Evolutionary conservation across 2,329 filamentous ascomycete species (phyloP), one percentile per base, ranked within the genome.

Genomic region (Septoria linicola): DNA sequence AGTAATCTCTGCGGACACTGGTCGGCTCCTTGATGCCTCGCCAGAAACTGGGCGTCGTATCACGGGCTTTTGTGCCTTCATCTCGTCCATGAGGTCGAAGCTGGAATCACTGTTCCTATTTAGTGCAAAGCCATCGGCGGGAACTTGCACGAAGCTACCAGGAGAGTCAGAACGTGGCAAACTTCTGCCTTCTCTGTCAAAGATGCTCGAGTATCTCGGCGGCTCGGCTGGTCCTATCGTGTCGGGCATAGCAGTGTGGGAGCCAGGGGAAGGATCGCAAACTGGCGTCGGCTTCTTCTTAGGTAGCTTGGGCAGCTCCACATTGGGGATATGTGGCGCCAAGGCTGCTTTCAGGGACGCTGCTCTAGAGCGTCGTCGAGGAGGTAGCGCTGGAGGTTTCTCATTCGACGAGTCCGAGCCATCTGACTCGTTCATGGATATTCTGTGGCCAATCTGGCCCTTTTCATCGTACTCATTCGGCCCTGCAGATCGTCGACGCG

Each of bases 151-250:
- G 43, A 72, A 70, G 35, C 65, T 71, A 4, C 64, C 53, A 4
- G 73, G 72, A 6, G 71, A 73, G 39, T 70, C 66, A 19, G 67
- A 67, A 10, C 66, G 57, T 3, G 54, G 32, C 27, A 65, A 50
- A 16, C 63, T 64, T 30, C 61, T 62, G 36, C 73, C 71, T 20
- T 70, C 57, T 7, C 32, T 41, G 41, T 61, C 67, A 44, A 75
- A 68, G 34, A 75, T 61, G 2, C 69, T 68, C 6, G 74, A 76
- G 52, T 77, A 74, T 17, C 72, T 62, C 8, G 74, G 73, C 19
- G 72, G 73, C 4, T 71, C 65, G 45, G 63, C 57, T 13, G 71
- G n/a, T n/a, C n/a, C 59, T 8, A 70, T 65, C 31, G 70, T 68
- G 23, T 30, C 53, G 25, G 35, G 36, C 49, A 35, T 19, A 43